Conservation (phyloP, 1,284 basidiomycete genomes). For the Trametes sp. region DNA sequence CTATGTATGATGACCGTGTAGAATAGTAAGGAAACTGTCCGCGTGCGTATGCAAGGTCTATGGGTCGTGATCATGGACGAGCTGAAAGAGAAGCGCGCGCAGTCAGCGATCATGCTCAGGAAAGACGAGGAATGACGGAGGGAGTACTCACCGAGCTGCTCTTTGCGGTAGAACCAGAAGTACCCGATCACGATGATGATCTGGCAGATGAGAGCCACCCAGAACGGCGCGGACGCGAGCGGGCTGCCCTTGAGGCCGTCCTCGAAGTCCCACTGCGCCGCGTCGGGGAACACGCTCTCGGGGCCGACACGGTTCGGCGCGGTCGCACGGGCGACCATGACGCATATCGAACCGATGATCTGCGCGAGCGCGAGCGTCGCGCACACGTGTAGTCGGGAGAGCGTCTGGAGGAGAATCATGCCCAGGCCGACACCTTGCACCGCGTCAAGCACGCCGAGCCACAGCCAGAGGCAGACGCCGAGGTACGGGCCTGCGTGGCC, state of each 20-base stretch:
- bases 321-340: slow-evolving; percentile 88
- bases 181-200: slow-evolving; percentile 89
- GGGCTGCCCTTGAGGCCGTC: slow-evolving; percentile 76
- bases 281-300: slow-evolving; percentile 90
- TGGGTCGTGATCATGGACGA: slow-evolving; percentile 48
- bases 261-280: slow-evolving; percentile 85
- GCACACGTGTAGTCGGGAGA: slow-evolving; percentile 92
- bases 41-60: slow-evolving; percentile 36
- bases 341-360: slow-evolving; percentile 81
- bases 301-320: slow-evolving; percentile 86
- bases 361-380: slow-evolving; percentile 91
- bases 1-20: slow-evolving; percentile 36
- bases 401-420: slow-evolving; percentile 89
- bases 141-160: slow-evolving; percentile 70
- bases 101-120: slow-evolving; percentile 10
- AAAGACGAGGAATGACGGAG: not conserved
- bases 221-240: slow-evolving; percentile 84
- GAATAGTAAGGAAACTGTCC: slow-evolving; percentile 39
- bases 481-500: slow-evolving; percentile 86
- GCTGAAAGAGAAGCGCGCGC: slow-evolving; percentile 36
- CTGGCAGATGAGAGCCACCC: slow-evolving; percentile 84
- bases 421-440: slow-evolving; percentile 93
- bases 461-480: slow-evolving; percentile 88
- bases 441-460: slow-evolving; percentile 92
- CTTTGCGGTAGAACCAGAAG: slow-evolving; percentile 94